Evolutionary conservation across 371 early-diverging fungal species (phyloP).

Genomic region (Apophysomyces sp.): DNA sequence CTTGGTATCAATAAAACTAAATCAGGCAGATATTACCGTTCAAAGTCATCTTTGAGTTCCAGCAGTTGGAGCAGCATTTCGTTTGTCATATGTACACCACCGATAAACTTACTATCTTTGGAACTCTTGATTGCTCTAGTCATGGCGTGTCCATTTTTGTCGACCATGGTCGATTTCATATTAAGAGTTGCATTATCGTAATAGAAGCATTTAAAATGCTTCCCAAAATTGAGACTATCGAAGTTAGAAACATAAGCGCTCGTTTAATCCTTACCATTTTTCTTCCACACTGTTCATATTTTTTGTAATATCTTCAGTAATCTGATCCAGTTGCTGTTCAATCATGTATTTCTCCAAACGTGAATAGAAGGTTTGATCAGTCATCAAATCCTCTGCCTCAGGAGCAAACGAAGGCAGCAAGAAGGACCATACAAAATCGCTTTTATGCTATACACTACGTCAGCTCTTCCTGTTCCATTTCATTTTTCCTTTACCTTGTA

Average conservation of each 20-base stretch:
- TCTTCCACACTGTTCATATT: conserved; percentile 25
- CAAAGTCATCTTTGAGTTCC: conserved; percentile 58
- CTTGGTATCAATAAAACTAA: background rate
- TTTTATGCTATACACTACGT: conserved; percentile 32
- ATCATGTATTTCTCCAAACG: conserved; percentile 25
- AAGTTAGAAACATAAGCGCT: background rate
- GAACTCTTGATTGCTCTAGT: conserved; percentile 1
- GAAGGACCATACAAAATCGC: conserved; percentile 38
- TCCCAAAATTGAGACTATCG: conserved; percentile 33
- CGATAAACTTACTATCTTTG: conserved; percentile 13
- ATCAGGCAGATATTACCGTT: conserved; percentile 23
- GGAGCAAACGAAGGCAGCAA: conserved; percentile 26
- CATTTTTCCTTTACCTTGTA: conserved; percentile 45
- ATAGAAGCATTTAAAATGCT: conserved; percentile 42
- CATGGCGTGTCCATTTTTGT: conserved; percentile 14
- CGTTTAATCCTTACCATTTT: conserved; percentile 26
- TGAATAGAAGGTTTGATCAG: conserved; percentile 23
- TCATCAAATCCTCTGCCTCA: conserved; percentile 25
- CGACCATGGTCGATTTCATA: conserved; percentile 40
- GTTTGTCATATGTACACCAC: conserved; percentile 28
- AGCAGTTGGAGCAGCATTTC: conserved; percentile 50
- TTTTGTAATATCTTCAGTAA: conserved; percentile 15
- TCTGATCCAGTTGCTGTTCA: conserved; percentile 19
- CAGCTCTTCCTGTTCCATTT: background rate
- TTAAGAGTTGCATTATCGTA: conserved; percentile 41